phyloP scores from a whole-genome alignment of 768 basidiomycete species.

The Austroboletus eburneus region DNA sequence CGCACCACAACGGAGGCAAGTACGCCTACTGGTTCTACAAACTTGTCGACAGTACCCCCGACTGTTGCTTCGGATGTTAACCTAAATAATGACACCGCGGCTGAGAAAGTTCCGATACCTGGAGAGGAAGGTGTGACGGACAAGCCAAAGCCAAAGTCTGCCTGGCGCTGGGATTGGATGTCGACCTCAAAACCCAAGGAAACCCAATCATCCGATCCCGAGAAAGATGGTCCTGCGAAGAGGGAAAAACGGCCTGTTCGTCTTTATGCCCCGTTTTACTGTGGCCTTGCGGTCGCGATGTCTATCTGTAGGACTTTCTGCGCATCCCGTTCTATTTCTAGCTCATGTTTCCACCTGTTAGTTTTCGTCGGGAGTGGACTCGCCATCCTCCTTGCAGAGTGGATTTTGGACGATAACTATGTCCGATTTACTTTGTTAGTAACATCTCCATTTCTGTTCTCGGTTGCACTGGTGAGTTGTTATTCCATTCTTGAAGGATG shows the following conservation, averaged over 20 bases:
- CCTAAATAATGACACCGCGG: conserved; percentile 40
- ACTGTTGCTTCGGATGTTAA: conserved; percentile 50
- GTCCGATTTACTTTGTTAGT: conserved; percentile 61
- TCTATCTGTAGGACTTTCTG: conserved; percentile 65
- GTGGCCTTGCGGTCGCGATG: conserved; percentile 64
- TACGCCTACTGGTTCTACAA: conserved; percentile 29
- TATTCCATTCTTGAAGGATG: conserved; percentile 24
- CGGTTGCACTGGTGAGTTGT: conserved; percentile 67
- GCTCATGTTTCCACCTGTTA: conserved; percentile 23
- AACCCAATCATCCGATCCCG: conserved; percentile 39
- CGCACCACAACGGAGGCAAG: conserved; percentile 14
- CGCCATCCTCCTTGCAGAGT: conserved; percentile 59
- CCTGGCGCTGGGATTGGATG: conserved; percentile 44
- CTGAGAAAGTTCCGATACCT: conserved; percentile 20
- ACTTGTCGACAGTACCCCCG: conserved; percentile 47
- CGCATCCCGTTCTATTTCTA: conserved; percentile 39
- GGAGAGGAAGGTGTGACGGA: conserved; percentile 9
- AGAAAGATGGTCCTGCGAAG: conserved; percentile 53
- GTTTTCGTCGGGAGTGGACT: conserved; percentile 68
- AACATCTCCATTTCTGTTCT: conserved; percentile 69
- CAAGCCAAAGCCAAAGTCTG: conserved; percentile 2
- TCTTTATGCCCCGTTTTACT: conserved; percentile 69
- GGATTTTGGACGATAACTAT: conserved; percentile 58
- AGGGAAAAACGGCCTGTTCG: conserved; percentile 49
- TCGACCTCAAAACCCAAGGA: conserved; percentile 39